Evolutionary conservation across 75 land plant species (phyloP), one percentile per base, ranked within the genome.

Genomic region (Sequoia sempervirens): DNA sequence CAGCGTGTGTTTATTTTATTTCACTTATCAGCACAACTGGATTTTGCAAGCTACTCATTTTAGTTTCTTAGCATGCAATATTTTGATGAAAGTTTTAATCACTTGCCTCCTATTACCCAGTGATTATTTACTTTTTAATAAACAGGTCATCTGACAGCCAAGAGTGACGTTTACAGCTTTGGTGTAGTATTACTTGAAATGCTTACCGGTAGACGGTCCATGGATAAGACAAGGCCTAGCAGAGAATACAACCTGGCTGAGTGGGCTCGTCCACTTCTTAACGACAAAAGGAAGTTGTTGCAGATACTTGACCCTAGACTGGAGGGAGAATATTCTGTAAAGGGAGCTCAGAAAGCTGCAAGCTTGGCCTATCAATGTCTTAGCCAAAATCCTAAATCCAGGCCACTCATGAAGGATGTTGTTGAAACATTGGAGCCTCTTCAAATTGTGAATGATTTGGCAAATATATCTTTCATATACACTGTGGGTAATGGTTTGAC

Each of bases 131-230:
- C 81, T 18, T 45, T 54, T 86, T 85, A 43, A 64, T 86, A 10
- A 79, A 68, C 87, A 92, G 94, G 94, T 10, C 96, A 94, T 86
- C 66, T 94, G 46, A 91, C 89, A 52, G 90, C 93, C 32, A 83
- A 87, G 37, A 93, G 98, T 64, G 96, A 96, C 79, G 94, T 94
- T 0, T 96, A 96, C 85, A 92, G 94, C 89, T 94, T 88, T 75
- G 95, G 97, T 32, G 92, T 95, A 1, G 94, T 95, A 14, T 92
- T 94, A 5, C 89, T 94, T 34, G 94, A 94, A 74, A 86, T 96
- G 5, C 82, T 95, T 14, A 93, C 93, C n/a, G 95, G 95, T 20
- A 86, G 94, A 47, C 92, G 89, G 80, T 94, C 90, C 12, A 76
- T 95, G 46, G 95, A 93, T 86, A 92, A 87, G 86, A 84, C 84